These are phyloP conservation scores for Cenchrus americanus DNA, from an alignment of 176 grass and related monocot genomes.

Conservation along the genomic window DNA sequence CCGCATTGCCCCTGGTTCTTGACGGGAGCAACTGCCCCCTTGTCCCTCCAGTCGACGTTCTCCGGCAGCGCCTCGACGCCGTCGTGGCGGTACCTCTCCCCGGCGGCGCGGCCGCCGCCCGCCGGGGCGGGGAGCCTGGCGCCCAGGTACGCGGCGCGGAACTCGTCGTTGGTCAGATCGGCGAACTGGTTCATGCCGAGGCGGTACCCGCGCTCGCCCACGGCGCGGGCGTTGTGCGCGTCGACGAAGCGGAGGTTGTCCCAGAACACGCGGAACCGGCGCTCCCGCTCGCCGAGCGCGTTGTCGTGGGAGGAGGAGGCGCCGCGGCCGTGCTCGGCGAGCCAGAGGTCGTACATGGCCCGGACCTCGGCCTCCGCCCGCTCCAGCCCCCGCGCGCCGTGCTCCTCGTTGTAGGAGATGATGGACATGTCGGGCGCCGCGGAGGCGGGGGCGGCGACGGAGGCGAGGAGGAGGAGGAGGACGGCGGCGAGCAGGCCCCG, in stretches of 20 bases:
- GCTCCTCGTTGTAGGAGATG: constrained; percentile 60
- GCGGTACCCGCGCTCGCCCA: constrained; percentile 34
- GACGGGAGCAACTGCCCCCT: constrained; percentile 70
- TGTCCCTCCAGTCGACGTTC: constrained; percentile 74
- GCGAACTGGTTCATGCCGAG: constrained; percentile 81
- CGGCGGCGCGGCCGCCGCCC: not conserved
- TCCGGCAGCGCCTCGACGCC: constrained; percentile 52
- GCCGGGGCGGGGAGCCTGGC: constrained; percentile 17
- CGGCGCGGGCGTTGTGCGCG: constrained; percentile 66
- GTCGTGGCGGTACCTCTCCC: constrained; percentile 39
- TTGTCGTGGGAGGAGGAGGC: too few relatives aligned
- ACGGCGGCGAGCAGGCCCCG: constrained; percentile 1
- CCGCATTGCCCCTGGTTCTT: constrained; percentile 86
- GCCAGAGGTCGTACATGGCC: constrained; percentile 70
- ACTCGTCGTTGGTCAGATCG: constrained; percentile 82
- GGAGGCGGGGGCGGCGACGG: not conserved
- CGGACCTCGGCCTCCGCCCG: constrained; percentile 61
- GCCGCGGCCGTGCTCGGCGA: constrained; percentile 44
- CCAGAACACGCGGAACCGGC: constrained; percentile 70
- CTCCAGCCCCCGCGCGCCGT: constrained; percentile 52
- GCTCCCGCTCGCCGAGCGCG: constrained; percentile 61
- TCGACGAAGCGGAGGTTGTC: constrained; percentile 90
- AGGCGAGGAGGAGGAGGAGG: constrained; percentile 1
- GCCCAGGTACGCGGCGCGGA: constrained; percentile 57
- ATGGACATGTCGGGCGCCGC: constrained; percentile 70